A percentile compares a stretch with the other conserved stretches of the same genome.
Conservation (phyloP, 345 rosid genomes). For the Nasturtium officinale region DNA sequence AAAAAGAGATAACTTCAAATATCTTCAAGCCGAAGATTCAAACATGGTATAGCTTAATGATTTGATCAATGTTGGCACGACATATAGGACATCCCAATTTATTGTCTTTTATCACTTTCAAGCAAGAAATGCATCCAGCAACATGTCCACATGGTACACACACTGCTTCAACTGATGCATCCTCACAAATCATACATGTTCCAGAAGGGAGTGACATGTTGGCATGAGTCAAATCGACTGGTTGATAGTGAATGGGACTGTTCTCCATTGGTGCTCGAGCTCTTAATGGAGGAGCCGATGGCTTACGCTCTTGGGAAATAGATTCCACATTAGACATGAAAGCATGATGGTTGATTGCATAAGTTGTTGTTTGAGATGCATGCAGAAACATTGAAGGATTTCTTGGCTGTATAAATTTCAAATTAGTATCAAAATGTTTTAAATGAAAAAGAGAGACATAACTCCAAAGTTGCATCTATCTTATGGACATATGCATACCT, state of each 20-base stretch:
- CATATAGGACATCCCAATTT: conserved; percentile 33
- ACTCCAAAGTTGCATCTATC: background rate
- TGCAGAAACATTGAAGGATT: conserved; percentile 2
- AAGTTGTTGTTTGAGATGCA: conserved; percentile 3
- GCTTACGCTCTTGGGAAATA: background rate
- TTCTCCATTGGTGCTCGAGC: too few species aligned
- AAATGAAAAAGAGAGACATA: background rate
- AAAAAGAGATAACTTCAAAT: background rate
- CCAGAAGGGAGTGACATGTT: conserved; percentile 13
- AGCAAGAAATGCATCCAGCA: conserved; percentile 85
- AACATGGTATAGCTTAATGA: conserved; percentile 54
- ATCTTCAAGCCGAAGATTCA: conserved; percentile 16
- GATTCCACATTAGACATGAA: background rate
- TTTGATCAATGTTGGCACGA: conserved; percentile 31
- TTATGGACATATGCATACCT: conserved; percentile 44
- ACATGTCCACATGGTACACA: conserved; percentile 93
- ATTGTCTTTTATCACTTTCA: conserved; percentile 55
- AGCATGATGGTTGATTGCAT: background rate
- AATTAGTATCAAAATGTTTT: background rate
- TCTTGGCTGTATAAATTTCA: conserved; percentile 7
- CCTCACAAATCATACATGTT: conserved; percentile 69
- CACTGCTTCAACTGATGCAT: conserved; percentile 82
- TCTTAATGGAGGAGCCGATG: too few species aligned
- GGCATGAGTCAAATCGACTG: background rate
- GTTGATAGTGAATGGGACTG: background rate